Evolutionary conservation across 495 filamentous ascomycete species (phyloP).

Genomic region (Saxophila tyrrhenica): DNA sequence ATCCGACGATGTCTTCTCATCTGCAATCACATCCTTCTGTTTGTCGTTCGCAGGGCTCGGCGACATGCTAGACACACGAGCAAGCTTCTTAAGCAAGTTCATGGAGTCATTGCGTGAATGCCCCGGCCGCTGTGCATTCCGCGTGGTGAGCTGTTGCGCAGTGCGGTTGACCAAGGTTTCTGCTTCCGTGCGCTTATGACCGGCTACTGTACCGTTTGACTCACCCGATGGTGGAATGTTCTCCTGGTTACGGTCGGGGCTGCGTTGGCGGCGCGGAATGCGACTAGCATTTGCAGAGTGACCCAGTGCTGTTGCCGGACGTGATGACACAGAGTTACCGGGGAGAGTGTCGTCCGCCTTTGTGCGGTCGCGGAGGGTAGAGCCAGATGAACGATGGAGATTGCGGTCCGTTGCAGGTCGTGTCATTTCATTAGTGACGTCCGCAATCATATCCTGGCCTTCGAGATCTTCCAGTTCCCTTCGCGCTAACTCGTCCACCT

Average conservation of each 20-base stretch:
- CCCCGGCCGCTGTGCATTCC: constrained; percentile 16
- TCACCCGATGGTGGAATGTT: constrained; percentile 14
- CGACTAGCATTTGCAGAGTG: not conserved
- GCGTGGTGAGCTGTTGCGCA: constrained; percentile 17
- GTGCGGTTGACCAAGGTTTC: constrained; percentile 18
- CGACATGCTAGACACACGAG: constrained; percentile 48
- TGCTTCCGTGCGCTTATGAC: constrained; percentile 33
- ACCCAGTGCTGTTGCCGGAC: not conserved
- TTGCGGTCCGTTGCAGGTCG: constrained; percentile 36
- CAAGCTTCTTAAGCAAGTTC: constrained; percentile 52
- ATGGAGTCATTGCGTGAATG: constrained; percentile 46
- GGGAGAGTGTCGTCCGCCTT: not conserved
- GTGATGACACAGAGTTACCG: not conserved
- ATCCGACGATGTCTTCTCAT: not conserved
- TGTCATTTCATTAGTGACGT: constrained; percentile 45
- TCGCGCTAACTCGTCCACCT: constrained; percentile 45
- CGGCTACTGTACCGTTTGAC: constrained; percentile 13
- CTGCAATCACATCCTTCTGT: not conserved
- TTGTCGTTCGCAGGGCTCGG: constrained; percentile 26
- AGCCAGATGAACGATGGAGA: not conserved
- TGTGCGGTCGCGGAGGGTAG: not conserved
- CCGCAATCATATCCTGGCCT: constrained; percentile 47
- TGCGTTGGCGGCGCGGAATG: constrained; percentile 1
- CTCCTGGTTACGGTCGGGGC: constrained; percentile 19
- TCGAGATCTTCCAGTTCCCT: constrained; percentile 50